Conservation (phyloP, 192 early-diverging fungal genomes). For the Phlyctochytrium planicorne region DNA sequence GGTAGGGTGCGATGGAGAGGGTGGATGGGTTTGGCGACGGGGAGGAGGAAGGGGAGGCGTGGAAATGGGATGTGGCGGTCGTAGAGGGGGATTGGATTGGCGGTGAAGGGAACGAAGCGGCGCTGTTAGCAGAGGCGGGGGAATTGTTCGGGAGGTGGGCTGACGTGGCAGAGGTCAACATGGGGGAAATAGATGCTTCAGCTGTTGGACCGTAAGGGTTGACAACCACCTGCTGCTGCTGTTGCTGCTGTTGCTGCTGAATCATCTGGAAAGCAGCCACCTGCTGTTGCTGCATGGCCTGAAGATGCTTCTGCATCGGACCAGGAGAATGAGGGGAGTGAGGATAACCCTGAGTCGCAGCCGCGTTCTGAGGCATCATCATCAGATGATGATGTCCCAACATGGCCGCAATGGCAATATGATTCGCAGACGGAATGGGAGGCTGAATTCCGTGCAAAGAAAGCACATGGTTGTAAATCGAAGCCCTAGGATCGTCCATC, state of each 20-base stretch:
- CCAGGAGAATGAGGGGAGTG: not conserved
- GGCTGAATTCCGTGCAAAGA: slow-evolving; percentile 10
- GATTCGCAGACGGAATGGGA: not conserved
- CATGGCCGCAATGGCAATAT: not conserved
- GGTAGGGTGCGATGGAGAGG: not conserved
- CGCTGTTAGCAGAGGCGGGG: not conserved
- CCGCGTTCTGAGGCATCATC: too few species aligned
- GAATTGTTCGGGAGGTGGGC: not conserved
- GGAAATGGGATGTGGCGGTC: not conserved
- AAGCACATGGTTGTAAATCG: slow-evolving; percentile 27
- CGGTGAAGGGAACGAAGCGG: too few species aligned
- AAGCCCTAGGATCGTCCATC: slow-evolving; percentile 30
- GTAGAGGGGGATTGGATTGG: too few species aligned
- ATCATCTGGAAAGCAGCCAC: too few species aligned
- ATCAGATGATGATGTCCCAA: too few species aligned
- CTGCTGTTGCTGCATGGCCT: not conserved
- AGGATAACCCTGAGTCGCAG: not conserved
- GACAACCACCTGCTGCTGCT: not conserved
- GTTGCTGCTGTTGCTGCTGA: too few species aligned
- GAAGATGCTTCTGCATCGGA: not conserved
- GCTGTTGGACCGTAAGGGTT: not conserved
- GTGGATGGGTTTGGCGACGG: not conserved
- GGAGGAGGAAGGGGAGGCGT: not conserved
- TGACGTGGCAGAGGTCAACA: not conserved
- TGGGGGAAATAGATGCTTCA: not conserved